phyloP scores from a whole-genome alignment of 805 yeast species.

The Yamadazyma kitorensis region DNA sequence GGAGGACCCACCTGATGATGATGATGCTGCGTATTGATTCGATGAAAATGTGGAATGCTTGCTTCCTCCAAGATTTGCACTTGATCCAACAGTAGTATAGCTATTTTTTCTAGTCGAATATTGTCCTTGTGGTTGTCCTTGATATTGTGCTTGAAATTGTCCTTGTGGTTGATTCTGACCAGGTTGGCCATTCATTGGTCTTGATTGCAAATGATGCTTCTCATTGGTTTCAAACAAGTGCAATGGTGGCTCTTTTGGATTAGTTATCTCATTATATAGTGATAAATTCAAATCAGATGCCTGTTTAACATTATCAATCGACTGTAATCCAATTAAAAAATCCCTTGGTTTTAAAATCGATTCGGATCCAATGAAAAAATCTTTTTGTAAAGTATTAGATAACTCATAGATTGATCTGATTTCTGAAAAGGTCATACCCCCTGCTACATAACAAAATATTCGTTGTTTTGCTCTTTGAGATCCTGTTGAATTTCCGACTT shows the following conservation, averaged over 20 bases:
- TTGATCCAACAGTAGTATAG: too few relatives aligned
- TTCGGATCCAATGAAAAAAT: slow-evolving; percentile 80
- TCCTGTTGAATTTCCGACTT: slow-evolving; percentile 12
- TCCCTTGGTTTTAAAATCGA: slow-evolving; percentile 60
- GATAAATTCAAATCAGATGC: slow-evolving; percentile 43
- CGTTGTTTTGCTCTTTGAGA: slow-evolving; percentile 48
- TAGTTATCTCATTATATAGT: slow-evolving; percentile 23
- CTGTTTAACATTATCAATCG: slow-evolving; percentile 35
- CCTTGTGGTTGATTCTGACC: too few relatives aligned
- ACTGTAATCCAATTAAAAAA: slow-evolving; percentile 41
- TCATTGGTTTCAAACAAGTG: slow-evolving; percentile 35
- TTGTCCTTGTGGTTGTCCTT: too few relatives aligned
- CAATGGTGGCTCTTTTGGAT: slow-evolving; percentile 41
- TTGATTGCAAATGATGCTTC: slow-evolving; percentile 11
- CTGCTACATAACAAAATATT: slow-evolving; percentile 77
- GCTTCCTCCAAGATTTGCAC: too few relatives aligned
- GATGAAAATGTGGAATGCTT: too few relatives aligned
- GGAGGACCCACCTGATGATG: too few relatives aligned
- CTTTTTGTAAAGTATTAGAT: slow-evolving; percentile 58
- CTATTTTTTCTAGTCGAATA: too few relatives aligned
- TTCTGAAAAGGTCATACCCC: slow-evolving; percentile 87
- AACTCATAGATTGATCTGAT: slow-evolving; percentile 72
- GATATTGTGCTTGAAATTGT: too few relatives aligned
- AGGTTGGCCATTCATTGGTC: too few relatives aligned
- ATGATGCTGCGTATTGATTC: too few relatives aligned